Evolutionary conservation across 306 rosid species (phyloP), one percentile per base, ranked within the genome.

Genomic region (Hippophae rhamnoides): DNA sequence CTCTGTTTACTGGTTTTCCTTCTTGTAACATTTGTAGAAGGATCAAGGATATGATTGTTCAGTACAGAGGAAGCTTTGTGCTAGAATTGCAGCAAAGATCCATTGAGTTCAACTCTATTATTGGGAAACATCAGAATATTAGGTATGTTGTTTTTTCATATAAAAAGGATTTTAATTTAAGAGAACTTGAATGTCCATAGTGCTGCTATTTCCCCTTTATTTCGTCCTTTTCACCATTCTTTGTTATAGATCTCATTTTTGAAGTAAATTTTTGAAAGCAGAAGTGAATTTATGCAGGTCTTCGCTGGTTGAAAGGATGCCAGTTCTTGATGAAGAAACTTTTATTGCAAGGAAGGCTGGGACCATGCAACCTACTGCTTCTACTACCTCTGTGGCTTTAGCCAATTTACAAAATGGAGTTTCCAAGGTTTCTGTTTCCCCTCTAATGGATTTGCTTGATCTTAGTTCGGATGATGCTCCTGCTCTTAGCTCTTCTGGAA

Each of bases 11-110:
- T 14, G 52, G 51, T 67, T 62, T 43, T 73, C 62, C 60, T 43
- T 40, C 67, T 60, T 72, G 62, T 62, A 43, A 31, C 60, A 43
- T 61, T 31, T 77, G 61, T 61, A 92, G 99, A 95, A 88, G 99
- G 79, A 72, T 92, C 74, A 83, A 49, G 72, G 82, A 86, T 63
- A 80, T 88, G 69, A 69, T 82, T 65, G 80, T 60, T 62, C 97
- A 86, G 68, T 74, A 81, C 82, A 82, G 78, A 80, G 96, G 97
- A 68, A 88, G 77, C 78, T 87, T 92, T 62, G 80, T 82, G 74
- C 95, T 92, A 70, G 97, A 92, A 76, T 80, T 88, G 90, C 99
- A 92, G 95, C 99, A 92, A 77, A 88, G 99, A 82, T 86, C 97
- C 76, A 80, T 81, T 8, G 99, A 92, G 68, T 83, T 92, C 78